These are phyloP conservation scores for Alternaria solani DNA, from an alignment of 2,329 filamentous ascomycete genomes.

Conservation along the genomic window DNA sequence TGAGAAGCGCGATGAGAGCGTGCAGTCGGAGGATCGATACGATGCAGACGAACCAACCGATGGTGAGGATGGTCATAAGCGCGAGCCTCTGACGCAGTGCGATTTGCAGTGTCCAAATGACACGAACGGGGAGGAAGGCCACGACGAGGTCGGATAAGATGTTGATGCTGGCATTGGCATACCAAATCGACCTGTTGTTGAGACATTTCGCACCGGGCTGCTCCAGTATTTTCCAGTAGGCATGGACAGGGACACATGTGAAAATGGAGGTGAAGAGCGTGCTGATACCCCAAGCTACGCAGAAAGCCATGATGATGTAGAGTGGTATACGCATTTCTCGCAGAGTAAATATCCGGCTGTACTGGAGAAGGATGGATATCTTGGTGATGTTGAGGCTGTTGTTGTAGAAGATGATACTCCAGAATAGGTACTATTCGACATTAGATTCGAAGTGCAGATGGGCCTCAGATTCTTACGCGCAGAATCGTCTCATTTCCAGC, in stretches of 20 bases:
- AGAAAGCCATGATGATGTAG: slow-evolving; percentile 31
- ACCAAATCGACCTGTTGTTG: slow-evolving; percentile 28
- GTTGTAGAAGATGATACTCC: slow-evolving; percentile 38
- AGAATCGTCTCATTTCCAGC: slow-evolving; percentile 16
- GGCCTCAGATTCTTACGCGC: slow-evolving; percentile 19
- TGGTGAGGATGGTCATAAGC: slow-evolving; percentile 32
- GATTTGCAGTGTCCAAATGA: slow-evolving; percentile 37
- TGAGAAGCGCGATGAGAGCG: slow-evolving; percentile 22
- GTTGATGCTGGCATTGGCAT: slow-evolving; percentile 32
- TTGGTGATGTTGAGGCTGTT: slow-evolving; percentile 34
- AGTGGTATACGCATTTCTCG: slow-evolving; percentile 34
- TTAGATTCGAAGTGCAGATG: slow-evolving; percentile 7
- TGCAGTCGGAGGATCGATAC: slow-evolving; percentile 42
- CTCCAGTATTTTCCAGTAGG: slow-evolving; percentile 32
- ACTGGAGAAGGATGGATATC: slow-evolving; percentile 41
- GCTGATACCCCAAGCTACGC: slow-evolving; percentile 24
- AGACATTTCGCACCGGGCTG: slow-evolving; percentile 28
- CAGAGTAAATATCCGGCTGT: slow-evolving; percentile 37
- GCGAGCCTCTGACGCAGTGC: slow-evolving; percentile 31
- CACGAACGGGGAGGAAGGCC: slow-evolving; percentile 32
- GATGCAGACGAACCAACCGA: slow-evolving; percentile 46
- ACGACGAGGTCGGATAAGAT: slow-evolving; percentile 38
- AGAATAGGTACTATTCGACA: slow-evolving; percentile 31
- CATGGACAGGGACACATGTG: slow-evolving; percentile 32
- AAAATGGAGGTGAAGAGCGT: slow-evolving; percentile 26